Conservation (phyloP, 768 basidiomycete genomes). For the Termitomyces sp. region DNA sequence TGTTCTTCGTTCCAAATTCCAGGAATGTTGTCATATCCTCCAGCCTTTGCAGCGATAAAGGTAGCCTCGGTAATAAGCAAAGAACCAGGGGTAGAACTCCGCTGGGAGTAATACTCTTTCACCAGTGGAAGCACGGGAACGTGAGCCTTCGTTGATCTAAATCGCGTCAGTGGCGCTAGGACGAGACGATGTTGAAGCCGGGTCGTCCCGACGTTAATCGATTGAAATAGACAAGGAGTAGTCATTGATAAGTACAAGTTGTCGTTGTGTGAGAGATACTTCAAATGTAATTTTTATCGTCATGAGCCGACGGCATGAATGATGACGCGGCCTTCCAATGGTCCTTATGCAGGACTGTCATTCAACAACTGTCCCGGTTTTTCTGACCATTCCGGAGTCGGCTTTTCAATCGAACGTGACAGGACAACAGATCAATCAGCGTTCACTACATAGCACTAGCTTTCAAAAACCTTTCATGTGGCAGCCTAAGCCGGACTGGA, state of each 20-base stretch:
- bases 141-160: conserved; percentile 11
- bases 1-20: conserved; percentile 66
- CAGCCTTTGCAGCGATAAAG: conserved; percentile 39
- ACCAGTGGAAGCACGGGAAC: conserved; percentile 23
- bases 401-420: too few species aligned
- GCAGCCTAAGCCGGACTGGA: too few species aligned
- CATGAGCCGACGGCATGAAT: background rate
- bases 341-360: too few species aligned
- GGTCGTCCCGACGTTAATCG: conserved; percentile 29
- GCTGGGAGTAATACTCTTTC: conserved; percentile 31
- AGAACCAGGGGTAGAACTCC: conserved; percentile 29
- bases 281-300: background rate
- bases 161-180: conserved; percentile 26
- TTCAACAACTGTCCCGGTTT: too few species aligned
- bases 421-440: too few species aligned
- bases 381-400: too few species aligned
- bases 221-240: conserved; percentile 29
- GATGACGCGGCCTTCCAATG: background rate
- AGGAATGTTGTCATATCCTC: conserved; percentile 44
- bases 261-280: background rate
- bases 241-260: background rate
- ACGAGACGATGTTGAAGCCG: conserved; percentile 39
- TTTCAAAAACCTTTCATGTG: too few species aligned
- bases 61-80: conserved; percentile 43
- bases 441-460: too few species aligned